Conservation (phyloP, 768 basidiomycete genomes). For the Hypsizygus marmoreus region DNA sequence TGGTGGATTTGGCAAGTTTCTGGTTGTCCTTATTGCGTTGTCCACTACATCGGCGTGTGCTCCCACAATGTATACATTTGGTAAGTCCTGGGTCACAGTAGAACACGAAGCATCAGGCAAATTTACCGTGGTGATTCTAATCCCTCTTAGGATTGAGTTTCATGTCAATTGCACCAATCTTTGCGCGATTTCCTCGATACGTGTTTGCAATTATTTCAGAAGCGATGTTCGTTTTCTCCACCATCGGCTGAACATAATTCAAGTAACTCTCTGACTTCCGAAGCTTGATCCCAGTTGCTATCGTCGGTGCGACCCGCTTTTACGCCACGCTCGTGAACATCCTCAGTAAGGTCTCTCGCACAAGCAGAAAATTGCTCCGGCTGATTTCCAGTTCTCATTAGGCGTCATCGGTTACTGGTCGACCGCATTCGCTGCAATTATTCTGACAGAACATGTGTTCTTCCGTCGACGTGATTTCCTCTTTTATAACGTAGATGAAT, state of each 20-base stretch:
- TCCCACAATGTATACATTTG: constrained; percentile 76
- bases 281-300: constrained; percentile 68
- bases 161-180: constrained; percentile 60
- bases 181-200: constrained; percentile 65
- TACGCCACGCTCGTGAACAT: constrained; percentile 65
- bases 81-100: constrained; percentile 24
- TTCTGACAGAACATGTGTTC: constrained; percentile 67
- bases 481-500: constrained; percentile 51
- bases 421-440: constrained; percentile 56
- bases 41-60: constrained; percentile 76
- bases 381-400: too few relatives aligned
- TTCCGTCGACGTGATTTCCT: constrained; percentile 54
- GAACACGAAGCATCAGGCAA: background rate
- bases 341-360: constrained; percentile 44
- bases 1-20: constrained; percentile 69
- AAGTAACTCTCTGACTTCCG: background rate
- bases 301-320: constrained; percentile 70
- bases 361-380: too few relatives aligned
- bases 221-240: constrained; percentile 54
- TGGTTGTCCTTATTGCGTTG: constrained; percentile 72
- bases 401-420: constrained; percentile 60
- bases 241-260: background rate
- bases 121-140: background rate
- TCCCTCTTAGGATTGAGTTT: constrained; percentile 50
- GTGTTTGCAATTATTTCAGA: constrained; percentile 65